These are phyloP conservation scores for Capsicum pubescens DNA, from an alignment of 257 asterid species.

Conservation along the genomic window DNA sequence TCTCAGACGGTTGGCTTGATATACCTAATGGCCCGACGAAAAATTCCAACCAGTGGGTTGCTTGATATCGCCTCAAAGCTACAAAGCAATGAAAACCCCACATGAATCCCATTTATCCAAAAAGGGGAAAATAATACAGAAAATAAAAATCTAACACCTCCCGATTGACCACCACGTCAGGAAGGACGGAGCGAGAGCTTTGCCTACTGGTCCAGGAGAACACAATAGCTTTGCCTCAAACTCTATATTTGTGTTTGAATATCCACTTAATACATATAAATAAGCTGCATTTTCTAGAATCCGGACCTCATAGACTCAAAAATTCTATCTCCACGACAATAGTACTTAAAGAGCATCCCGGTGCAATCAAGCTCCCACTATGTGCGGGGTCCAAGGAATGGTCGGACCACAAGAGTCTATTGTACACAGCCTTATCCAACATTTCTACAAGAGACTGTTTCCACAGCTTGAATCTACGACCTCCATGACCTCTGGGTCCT, in stretches of 20 bases:
- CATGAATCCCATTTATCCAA: conserved; percentile 26
- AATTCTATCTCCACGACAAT: not conserved
- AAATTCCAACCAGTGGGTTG: conserved; percentile 90
- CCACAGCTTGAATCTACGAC: too few relatives aligned
- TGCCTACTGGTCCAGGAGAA: not conserved
- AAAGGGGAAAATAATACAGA: not conserved
- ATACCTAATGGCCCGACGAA: conserved; percentile 83
- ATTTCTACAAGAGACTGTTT: too few relatives aligned
- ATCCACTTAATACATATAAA: not conserved
- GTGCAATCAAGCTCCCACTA: too few relatives aligned
- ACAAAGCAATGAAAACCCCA: conserved; percentile 22
- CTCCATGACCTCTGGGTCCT: not conserved
- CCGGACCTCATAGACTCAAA: not conserved
- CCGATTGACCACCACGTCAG: not conserved
- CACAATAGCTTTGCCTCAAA: not conserved
- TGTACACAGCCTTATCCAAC: too few relatives aligned
- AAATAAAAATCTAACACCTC: not conserved
- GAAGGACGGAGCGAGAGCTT: not conserved
- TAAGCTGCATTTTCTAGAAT: conserved; percentile 9
- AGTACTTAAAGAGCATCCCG: not conserved
- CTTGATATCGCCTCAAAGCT: conserved; percentile 91
- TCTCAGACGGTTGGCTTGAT: conserved; percentile 76
- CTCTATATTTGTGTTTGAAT: not conserved
- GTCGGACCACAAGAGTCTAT: too few relatives aligned
- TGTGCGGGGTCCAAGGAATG: too few relatives aligned